Evolutionary conservation across 257 asterid species (phyloP), one percentile per base, ranked within the genome.

Genomic region (Solanum megistacrolobum): DNA sequence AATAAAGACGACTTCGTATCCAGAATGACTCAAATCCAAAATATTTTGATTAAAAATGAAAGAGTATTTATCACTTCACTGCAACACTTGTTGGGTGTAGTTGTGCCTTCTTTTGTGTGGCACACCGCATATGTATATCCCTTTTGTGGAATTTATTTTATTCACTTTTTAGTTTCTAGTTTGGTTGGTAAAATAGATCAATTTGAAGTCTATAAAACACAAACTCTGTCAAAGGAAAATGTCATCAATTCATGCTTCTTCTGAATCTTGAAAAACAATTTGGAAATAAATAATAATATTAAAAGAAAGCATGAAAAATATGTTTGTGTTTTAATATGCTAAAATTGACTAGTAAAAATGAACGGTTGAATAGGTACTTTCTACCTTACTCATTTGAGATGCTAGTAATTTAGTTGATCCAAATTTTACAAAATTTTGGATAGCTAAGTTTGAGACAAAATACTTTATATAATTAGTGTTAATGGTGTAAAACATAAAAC

Each of bases 241-340:
- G 84, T 13, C 84, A 78, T 84, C 38, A 16, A 68, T 10, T 73
- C 34, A 84, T 36, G 86, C 93, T 86, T 94, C 94, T 95, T 25
- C 88, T 62, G 13, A 62, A 62, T 62, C 31, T 23, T 23, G 31
- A 9, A 62, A 48, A 62, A 21, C 27, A 7, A 58, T 58, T 62
- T 23, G 31, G 31, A 62, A 62, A 62, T 62, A 62, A 62, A 23
- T 9, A 62, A 21, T 21, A 21, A 62, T 62, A 23, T 20, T 7
- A 62, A 23, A 62, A 60, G 2, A 9, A 60, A 60, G 4, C 25
- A 55, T 55, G 25, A 55, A 55, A 55, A 55, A 55, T 55, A 55
- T 60, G 12, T 23, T 60, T 60, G 25, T 23, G 5, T 60, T 18
- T 23, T 1, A 60, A 60, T 21, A 60, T 60, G 69, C 6, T 60